Conservation (phyloP, 768 basidiomycete genomes). For the Pleurotus ostreatus region DNA sequence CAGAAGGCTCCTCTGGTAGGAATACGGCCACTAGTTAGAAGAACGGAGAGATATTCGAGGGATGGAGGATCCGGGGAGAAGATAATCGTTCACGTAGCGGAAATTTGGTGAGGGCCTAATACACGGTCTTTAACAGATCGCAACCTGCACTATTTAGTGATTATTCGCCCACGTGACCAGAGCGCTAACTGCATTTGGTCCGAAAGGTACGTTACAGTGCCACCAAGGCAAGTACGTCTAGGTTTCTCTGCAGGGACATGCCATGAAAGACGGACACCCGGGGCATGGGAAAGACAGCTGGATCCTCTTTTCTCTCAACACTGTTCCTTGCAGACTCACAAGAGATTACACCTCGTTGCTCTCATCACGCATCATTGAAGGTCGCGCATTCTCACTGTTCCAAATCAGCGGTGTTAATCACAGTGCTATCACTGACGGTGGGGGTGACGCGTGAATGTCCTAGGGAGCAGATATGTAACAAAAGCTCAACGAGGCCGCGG, state of each 20-base stretch:
- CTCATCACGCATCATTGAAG: not conserved
- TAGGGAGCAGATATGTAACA: no score
- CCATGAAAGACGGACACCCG: not conserved
- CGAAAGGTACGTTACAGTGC: not conserved
- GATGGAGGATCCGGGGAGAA: not conserved
- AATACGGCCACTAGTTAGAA: conserved; percentile 1
- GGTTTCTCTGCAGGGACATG: not conserved
- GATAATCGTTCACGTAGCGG: not conserved
- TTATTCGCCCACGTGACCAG: not conserved
- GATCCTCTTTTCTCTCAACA: not conserved
- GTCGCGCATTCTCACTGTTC: no score
- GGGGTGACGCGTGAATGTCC: no score
- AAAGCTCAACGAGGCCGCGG: no score
- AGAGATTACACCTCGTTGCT: not conserved
- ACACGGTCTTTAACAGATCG: not conserved
- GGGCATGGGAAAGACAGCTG: not conserved
- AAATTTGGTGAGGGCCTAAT: not conserved
- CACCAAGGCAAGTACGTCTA: not conserved
- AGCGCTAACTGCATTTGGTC: not conserved
- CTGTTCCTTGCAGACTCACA: not conserved
- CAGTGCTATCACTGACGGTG: no score
- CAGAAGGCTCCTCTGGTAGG: no score
- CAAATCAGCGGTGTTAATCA: no score
- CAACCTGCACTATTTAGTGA: not conserved
- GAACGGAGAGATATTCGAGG: not conserved